These are phyloP conservation scores for Agaricus subrufescens DNA, from an alignment of 768 basidiomycete species.

Conservation along the genomic window DNA sequence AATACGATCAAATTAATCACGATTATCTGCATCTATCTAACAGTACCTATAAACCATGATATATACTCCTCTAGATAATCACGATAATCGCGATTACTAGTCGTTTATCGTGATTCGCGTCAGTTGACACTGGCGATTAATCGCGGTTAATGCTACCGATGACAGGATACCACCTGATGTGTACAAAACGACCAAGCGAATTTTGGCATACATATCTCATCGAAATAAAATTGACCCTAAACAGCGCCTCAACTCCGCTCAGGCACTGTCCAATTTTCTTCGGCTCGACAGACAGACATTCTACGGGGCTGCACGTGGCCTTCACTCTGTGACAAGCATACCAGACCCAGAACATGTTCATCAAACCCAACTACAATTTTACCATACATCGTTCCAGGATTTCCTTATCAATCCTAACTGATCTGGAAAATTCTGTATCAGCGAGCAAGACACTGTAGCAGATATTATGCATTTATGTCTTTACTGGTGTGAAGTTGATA, in stretches of 20 bases:
- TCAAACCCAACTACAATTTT: neutral
- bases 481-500: neutral
- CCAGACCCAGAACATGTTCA: neutral
- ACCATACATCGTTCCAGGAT: slow-evolving; percentile 6
- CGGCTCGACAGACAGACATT: neutral
- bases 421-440: neutral
- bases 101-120: too few relatives aligned
- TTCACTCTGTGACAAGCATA: neutral
- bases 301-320: neutral
- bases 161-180: neutral
- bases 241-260: neutral
- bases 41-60: too few relatives aligned
- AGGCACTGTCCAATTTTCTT: neutral
- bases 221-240: too few relatives aligned
- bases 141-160: too few relatives aligned
- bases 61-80: too few relatives aligned
- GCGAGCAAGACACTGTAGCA: neutral
- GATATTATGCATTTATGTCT: neutral
- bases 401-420: neutral
- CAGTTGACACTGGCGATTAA: too few relatives aligned
- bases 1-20: too few relatives aligned
- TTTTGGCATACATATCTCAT: neutral
- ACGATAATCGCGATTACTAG: too few relatives aligned
- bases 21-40: too few relatives aligned
- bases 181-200: neutral